phyloP scores from a whole-genome alignment of 2,329 filamentous ascomycete genomes.

The Trichoderma cornu-damae region DNA sequence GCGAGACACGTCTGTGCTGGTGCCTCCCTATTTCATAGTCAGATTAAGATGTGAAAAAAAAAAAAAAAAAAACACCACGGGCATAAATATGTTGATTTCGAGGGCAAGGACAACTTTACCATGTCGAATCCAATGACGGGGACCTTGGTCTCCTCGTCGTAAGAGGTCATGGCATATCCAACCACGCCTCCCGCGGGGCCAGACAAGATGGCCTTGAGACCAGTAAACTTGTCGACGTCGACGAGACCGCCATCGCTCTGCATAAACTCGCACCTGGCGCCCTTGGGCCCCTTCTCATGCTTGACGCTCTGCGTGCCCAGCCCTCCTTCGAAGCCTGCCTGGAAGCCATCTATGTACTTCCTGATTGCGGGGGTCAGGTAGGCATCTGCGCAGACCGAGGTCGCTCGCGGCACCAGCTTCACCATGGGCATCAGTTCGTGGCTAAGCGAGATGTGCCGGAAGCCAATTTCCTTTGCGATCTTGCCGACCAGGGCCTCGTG shows the following conservation, averaged over 20 bases:
- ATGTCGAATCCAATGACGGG: conserved; percentile 95
- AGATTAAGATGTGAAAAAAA: neutral
- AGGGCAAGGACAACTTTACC: conserved; percentile 34
- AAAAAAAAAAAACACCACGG: too few relatives aligned
- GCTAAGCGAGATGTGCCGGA: conserved; percentile 62
- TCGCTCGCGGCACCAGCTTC: conserved; percentile 40
- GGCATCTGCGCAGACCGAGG: conserved; percentile 41
- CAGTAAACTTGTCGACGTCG: conserved; percentile 76
- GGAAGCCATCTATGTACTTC: conserved; percentile 63
- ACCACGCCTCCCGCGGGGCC: conserved; percentile 92
- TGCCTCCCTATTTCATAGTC: conserved; percentile 55
- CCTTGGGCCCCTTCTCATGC: conserved; percentile 56
- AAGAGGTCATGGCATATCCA: conserved; percentile 86
- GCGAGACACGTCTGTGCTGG: conserved; percentile 83
- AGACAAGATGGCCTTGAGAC: conserved; percentile 77
- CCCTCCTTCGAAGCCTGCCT: conserved; percentile 73
- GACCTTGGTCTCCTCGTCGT: conserved; percentile 73
- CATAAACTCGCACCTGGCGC: conserved; percentile 90
- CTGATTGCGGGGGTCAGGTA: conserved; percentile 42
- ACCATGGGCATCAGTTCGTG: conserved; percentile 42
- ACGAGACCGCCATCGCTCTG: conserved; percentile 74
- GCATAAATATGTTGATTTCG: neutral
- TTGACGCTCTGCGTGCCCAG: conserved; percentile 72
- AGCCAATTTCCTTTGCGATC: conserved; percentile 71
- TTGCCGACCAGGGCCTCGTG: conserved; percentile 75